Base-by-base conservation (phyloP, 768 basidiomycete genomes). In the Lentinula sp. region DNA sequence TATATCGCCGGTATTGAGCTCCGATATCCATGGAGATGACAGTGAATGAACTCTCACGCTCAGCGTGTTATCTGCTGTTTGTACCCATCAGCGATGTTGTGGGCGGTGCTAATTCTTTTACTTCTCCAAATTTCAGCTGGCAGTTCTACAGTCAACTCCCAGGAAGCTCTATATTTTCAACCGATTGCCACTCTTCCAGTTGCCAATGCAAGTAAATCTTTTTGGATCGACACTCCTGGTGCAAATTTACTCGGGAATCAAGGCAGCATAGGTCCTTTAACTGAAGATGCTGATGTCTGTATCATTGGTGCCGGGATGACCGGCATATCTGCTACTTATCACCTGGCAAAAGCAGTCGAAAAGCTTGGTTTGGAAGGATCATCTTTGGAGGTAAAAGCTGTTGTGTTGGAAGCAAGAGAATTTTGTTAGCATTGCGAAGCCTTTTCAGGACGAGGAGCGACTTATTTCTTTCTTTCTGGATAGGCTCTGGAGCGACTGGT, bases 231-330 rank as follows among this genome's bases (percentile, higher is more conserved):
- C 64, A 76, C 78, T 39, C 79, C 83, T 0, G 79, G 75, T 16
- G 86, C 80, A 0, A 91, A 89, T 67, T 88, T 88, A 0, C 74
- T 91, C 0, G 88, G 85, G 0, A 74, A 72, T 2, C 81, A 83
- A 59, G 92, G 91, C 0, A 91, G 90, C 66, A 70, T 73, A 5
- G 88, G 87, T 1, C 63, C 71, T 1, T 70, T 93, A 23, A 83
- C 84, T 0, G 55, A 67, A 0, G 81, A 85, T 57, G 84, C 85
- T 2, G 91, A 93, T 66, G 73, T 93, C 12, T 90, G 85, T 63
- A 85, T 94, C 65, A 85, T 94, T 45, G 91, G 92, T 4, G 84
- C 87, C 35, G 91, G 91, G 0, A 86, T 93, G 43, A 89, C 91
- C 0, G 91, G 91, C 13, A 79, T 89, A 7, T 83, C 85, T 18